These are phyloP conservation scores for Talaromyces marneffei DNA, from an alignment of 2,329 filamentous ascomycete genomes.

Conservation along the genomic window DNA sequence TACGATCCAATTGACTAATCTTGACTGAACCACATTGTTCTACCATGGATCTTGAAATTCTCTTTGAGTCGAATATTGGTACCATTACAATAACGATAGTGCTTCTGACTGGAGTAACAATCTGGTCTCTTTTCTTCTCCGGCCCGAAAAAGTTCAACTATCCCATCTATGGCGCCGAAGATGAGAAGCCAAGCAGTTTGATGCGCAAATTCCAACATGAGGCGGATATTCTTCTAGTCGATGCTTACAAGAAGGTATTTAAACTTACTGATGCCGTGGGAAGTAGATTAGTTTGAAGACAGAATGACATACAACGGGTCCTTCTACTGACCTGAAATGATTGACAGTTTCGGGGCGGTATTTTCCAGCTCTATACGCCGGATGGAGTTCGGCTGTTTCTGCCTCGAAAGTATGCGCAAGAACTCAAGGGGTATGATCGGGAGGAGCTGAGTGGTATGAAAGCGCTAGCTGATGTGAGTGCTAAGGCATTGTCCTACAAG, in stretches of 20 bases:
- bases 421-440: constrained; percentile 6
- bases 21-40: not conserved
- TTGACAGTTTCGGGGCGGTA: not conserved
- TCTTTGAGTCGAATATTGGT: not conserved
- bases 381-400: constrained; percentile 4
- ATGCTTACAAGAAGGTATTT: not conserved
- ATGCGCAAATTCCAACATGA: constrained; percentile 2
- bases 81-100: not conserved
- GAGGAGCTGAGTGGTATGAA: constrained; percentile 8
- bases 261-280: not conserved
- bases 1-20: not conserved
- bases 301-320: not conserved
- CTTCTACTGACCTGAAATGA: not conserved
- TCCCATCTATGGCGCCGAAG: not conserved
- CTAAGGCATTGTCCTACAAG: not conserved
- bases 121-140: not conserved
- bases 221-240: not conserved
- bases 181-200: not conserved
- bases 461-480: constrained; percentile 2
- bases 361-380: not conserved
- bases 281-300: not conserved
- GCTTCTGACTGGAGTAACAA: not conserved
- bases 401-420: constrained; percentile 6
- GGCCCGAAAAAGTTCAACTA: not conserved
- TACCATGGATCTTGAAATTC: not conserved